Evolutionary conservation across 2,329 filamentous ascomycete genomes (phyloP), one percentile per base, ranked within the genome.

Genomic region (Tolypocladium tundrense): DNA sequence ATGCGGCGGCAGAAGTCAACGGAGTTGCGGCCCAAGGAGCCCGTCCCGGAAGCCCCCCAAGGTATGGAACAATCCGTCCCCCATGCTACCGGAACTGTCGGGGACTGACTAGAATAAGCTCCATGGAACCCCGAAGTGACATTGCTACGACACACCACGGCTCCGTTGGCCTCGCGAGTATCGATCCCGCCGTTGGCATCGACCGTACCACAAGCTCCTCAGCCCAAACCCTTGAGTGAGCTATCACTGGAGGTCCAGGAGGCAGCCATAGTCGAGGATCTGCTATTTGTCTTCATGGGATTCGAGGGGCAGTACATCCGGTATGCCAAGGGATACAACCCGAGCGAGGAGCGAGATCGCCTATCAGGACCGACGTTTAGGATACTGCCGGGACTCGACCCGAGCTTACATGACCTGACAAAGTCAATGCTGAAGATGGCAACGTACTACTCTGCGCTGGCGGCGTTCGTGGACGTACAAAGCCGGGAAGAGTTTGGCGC

Each of bases 281-380:
- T 99, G 19, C 74, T 97, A 41, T 97, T 93, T 69, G 91, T 96
- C 6, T 95, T 97, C 66, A 97, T 99, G 92, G 94, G 94, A 31
- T 96, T 91, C 62, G 94, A 99, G 73, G 94, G 94, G n/a, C 91
- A 96, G 71, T 97, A 97, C 69, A 89, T 99, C 61, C 88, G 90
- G 57, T 97, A 91, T 69, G 83, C 82, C 59, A 88, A 90, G 63
- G 82, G 83, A 10, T 97, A 96, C 70, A 87, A 96, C 64, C 91
- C 92, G 0, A 77, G 81, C 3, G 85, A 90, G 55, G 94, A 99
- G 74, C 90, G 93, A 66, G 91, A 95, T 67, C 86, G 92, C 16
- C 77, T 99, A 54, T 82, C 87, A 7, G 94, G 94, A 0, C 94
- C 94, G 1, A 76, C 79, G 11, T 97, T 91, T 73, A 86, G 85